Base-by-base conservation (phyloP, 352 stramenopile genomes). In the Globisporangium iwayamae region DNA sequence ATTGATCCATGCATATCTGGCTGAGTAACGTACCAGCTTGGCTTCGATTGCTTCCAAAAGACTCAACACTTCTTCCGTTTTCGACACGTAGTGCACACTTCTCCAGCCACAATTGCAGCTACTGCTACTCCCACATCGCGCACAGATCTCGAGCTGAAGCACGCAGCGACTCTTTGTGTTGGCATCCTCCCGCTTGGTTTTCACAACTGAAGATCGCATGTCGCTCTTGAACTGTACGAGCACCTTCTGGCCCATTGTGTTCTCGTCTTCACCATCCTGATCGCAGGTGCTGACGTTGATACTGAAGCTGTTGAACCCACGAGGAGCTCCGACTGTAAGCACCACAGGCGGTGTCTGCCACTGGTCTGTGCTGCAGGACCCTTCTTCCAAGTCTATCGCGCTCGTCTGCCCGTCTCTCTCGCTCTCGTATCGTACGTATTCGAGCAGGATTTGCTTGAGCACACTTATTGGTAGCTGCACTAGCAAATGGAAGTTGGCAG, bases 401-500 rank as follows among this genome's bases (percentile, higher is more conserved):
- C 43, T 55, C 7, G n/a, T 53, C n/a, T 55, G 28, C 2, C 25
- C 7, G 2, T 41, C 32, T 39, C 45, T 32, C 18, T 50, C 46
- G 14, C 28, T 47, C 22, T 46, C 41, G 14, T 58, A 46, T 3
- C 46, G 51, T 18, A 60, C 9, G 54, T 57, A 69, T 20, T 36
- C 39, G 25, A 81, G 8, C 14, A 82, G 20, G 14, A 74, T 48
- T 3, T 55, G 66, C 51, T 85, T 86, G 22, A 86, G 43, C 16
- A 63, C 28, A 13, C 45, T 14, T 1, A 89, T 30, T 1, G 77
- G 72, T n/a, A 76, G 18, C 9, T 79, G 61, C 4, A 67, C 63
- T 3, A 80, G 32, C 38, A 61, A 52, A 38, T 71, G 62, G 41
- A 70, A 56, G 28, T 32, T 62, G 20, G 20, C 20, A 14, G 59